Evolutionary conservation across 805 yeast genomes (phyloP), one percentile per base, ranked within the genome.

Genomic region (Hanseniaspora clermontiae): DNA sequence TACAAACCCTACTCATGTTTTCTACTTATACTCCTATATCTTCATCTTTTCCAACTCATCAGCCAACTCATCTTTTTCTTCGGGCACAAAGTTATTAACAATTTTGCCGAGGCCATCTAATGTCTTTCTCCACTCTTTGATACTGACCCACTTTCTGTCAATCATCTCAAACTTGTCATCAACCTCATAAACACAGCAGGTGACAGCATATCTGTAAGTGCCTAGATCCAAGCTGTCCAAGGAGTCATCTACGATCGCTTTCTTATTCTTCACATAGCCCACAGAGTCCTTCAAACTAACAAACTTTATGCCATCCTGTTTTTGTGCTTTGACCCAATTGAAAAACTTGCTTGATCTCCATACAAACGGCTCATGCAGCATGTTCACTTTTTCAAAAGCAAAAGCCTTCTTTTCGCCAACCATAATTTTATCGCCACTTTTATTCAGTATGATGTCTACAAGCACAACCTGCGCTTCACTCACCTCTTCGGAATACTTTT

Each of bases 331-430:
- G 32, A 27, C n/a, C 38, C 19, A 37, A 4, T 36, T 29, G 20
- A 43, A 51, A 37, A 51, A 37, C 17, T 24, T 29, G n/a, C 38
- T 24, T 24, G 27, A 36, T 45, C 55, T 51, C 55, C 55, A 51
- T 11, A 15, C 12, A 29, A 51, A 51, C 5, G 49, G 49, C 8
- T 34, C 27, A 37, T 31, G 14, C 19, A 24, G 6, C 32, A 51
- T 27, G 6, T 37, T 7, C 1, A 43, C 45, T 7, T 31, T 9
- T 17, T 27, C 43, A 27, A 19, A 5, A 11, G 19, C 15, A 4
- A 46, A 5, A 3, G 12, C 11, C 34, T 38, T 29, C 20, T 24
- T 29, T 5, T 36, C 17, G 10, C 29, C 36, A 5, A 51, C 38
- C n/a, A 51, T n/a, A 12, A 51, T n/a, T n/a, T 40, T 50, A 31